Base-by-base conservation (phyloP, 345 rosid genomes). In the Populus alba region DNA sequence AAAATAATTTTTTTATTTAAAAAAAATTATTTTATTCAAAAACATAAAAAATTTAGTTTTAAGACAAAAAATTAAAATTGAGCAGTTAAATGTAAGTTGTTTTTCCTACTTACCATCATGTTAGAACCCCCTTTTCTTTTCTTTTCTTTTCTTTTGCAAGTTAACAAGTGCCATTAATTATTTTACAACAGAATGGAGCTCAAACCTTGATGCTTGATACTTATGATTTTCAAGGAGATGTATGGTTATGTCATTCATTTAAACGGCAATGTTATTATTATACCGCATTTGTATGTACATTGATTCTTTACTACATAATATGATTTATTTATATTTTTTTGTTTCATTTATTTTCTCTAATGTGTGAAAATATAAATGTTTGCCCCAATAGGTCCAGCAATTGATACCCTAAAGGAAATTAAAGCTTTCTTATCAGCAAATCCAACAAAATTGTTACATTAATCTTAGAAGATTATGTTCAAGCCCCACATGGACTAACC, bases 181-280 rank as follows among this genome's bases (percentile, higher is more conserved):
- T 72, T 22, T 39, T 8, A 27, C 23, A 75, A 47, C 66, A 92
- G 97, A 90, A 89, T 75, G 97, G 97, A 83, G 97, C 74, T 62
- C 83, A 92, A 45, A 92, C 77, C 39, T 78, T 92, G 80, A 90
- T 89, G 94, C 89, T 90, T 1, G 97, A 92, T 75, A 88, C 92
- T 0, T 92, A 92, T 39, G 94, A 90, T 82, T 92, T 88, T 37
- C 78, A 82, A 5, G 94, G 88, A 71, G 91, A 87, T 45, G 83
- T 90, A 35, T 92, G 97, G 97, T 31, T 90, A 74, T 92, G 97
- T 71, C 94, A 92, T 87, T 92, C 92, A 4, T 85, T 80, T 72
- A 85, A 87, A 9, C 90, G 91, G 65, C 61, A 90, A 22, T 92
- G 97, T 45, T 57, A 90, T 68, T 91, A 88, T 75, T 85, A 70